Base-by-base conservation (phyloP, 352 stramenopile genomes). In the Elongisporangium senticosum region DNA sequence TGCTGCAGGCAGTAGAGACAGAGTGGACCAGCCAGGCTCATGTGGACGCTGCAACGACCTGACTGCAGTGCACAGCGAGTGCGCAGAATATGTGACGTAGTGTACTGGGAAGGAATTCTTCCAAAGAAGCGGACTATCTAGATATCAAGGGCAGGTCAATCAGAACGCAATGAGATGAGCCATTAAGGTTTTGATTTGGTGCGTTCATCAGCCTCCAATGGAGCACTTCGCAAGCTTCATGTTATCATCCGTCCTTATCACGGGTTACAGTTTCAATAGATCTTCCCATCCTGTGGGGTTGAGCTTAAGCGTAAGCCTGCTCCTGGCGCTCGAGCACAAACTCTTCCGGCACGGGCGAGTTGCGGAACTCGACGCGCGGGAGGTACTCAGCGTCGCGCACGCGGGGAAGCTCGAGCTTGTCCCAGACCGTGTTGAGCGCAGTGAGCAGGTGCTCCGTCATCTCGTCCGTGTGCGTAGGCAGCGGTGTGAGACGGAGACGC, bases 361-460 rank as follows among this genome's bases (percentile, higher is more conserved):
- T 95, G 59, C 78, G 69, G 76, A 75, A 96, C 58, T 83, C 74
- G 23, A 96, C 86, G 67, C 88, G 83, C 15, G 86, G 84, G 51
- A 94, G 63, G 64, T 93, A 87, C 58, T 91, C 75, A 7, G 79
- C 80, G 17, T 79, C 67, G 6, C 76, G 65, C 17, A 77, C 72
- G 55, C 86, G 77, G 10, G 80, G 77, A 14, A 96, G 59, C 61
- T 86, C 86, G 22, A 96, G 75, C 64, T 83, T 87, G 20, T 83
- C 89, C 86, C 86, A 97, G 3, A 97, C 88, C 51, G 93, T 76
- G 51, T 95, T 77, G 21, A 97, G 72, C 51, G 86, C 85, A 13
- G 63, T 68, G 57, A 97, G 72, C 43, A 97, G 68, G 55, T 96
- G 67, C 51, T 92, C 78, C 59, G 96, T 90, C 86, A 96, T 96